Conservation (phyloP, 2,329 filamentous ascomycete species). For the Coccinonectria pachysandricola region DNA sequence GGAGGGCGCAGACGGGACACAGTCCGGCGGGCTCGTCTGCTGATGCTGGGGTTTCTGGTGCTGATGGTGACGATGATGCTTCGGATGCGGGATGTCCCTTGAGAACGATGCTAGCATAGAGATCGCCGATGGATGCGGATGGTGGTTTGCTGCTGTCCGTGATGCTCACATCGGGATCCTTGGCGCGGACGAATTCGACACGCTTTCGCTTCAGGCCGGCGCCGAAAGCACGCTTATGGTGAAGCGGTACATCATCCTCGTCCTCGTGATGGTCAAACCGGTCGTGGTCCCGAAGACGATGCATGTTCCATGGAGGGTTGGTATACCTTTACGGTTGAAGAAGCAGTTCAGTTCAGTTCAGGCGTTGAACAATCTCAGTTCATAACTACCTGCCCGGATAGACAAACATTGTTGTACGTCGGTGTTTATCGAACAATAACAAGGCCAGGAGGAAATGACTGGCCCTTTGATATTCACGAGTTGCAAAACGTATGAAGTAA, state of each 20-base stretch:
- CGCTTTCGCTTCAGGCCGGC: conserved; percentile 43
- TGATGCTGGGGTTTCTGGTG: conserved; percentile 10
- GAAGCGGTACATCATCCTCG: conserved; percentile 39
- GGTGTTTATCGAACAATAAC: too few species aligned
- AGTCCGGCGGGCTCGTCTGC: conserved; percentile 7
- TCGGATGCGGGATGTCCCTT: conserved; percentile 16
- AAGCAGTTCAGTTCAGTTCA: too few species aligned
- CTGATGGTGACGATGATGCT: conserved; percentile 2
- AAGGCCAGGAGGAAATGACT: too few species aligned
- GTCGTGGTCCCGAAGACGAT: too few species aligned
- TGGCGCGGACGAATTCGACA: conserved; percentile 48
- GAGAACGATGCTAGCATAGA: conserved; percentile 59
- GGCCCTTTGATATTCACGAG: too few species aligned
- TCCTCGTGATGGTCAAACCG: too few species aligned
- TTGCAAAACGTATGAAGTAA: too few species aligned
- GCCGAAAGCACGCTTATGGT: conserved; percentile 44
- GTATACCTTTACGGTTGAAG: too few species aligned
- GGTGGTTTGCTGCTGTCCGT: conserved; percentile 11
- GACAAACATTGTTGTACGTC: too few species aligned
- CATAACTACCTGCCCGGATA: too few species aligned
- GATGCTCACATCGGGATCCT: conserved; percentile 24
- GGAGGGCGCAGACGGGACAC: conserved; percentile 28
- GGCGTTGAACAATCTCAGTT: too few species aligned
- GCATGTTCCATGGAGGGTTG: too few species aligned
- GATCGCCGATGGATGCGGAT: conserved; percentile 33